A percentile compares a stretch with the other conserved stretches of the same genome.
These are phyloP conservation scores for Dipteronia dyeriana DNA, from an alignment of 345 rosid species.

Conservation along the genomic window DNA sequence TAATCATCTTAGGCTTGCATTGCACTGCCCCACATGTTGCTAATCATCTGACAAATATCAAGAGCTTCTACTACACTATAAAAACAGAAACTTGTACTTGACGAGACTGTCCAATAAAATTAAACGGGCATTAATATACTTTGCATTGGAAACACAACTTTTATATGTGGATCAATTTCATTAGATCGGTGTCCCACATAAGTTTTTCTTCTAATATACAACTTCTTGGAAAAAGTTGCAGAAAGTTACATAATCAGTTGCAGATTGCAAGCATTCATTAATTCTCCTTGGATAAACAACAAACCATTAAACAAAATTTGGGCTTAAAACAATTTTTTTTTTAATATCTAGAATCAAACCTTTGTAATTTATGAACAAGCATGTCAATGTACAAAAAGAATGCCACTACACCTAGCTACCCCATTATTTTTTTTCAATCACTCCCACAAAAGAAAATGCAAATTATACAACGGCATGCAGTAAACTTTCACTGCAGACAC, in stretches of 20 bases:
- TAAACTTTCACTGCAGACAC: not conserved
- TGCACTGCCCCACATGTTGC: not conserved
- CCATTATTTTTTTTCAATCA: not conserved
- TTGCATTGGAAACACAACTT: too few species aligned
- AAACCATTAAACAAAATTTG: not conserved
- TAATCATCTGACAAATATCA: not conserved
- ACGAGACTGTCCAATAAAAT: too few species aligned
- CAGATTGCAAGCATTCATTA: not conserved
- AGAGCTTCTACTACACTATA: too few species aligned
- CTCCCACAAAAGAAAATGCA: not conserved
- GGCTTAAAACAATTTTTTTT: not conserved
- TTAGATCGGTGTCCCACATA: too few species aligned
- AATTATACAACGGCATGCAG: constrained; percentile 10
- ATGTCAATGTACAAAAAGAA: not conserved
- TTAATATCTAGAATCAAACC: not conserved
- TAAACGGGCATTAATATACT: too few species aligned
- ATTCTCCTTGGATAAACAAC: not conserved
- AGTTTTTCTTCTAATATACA: too few species aligned
- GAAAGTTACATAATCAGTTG: not conserved
- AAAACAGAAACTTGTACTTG: too few species aligned
- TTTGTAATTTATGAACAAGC: not conserved
- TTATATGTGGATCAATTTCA: too few species aligned
- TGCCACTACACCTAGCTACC: not conserved
- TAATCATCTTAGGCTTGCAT: not conserved
- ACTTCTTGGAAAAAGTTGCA: not conserved